phyloP scores from a whole-genome alignment of 176 grass and related monocot species.

The Secale cereale region DNA sequence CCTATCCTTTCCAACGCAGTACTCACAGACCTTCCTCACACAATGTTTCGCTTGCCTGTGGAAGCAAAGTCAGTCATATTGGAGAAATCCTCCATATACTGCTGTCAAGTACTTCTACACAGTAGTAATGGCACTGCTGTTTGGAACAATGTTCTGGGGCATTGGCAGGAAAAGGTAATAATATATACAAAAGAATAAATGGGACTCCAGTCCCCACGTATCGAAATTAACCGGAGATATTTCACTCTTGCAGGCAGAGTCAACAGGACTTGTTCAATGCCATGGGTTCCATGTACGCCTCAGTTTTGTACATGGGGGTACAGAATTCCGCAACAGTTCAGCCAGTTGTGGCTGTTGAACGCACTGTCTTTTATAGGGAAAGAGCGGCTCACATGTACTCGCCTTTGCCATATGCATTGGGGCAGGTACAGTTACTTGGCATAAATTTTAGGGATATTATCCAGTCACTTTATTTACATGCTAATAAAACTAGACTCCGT shows the following conservation, averaged over 20 bases:
- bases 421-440: slow-evolving; percentile 37
- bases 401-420: slow-evolving; percentile 94
- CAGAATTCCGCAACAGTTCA: slow-evolving; percentile 72
- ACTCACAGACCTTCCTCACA: slow-evolving; percentile 48
- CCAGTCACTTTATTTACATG: background rate
- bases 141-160: slow-evolving; percentile 81
- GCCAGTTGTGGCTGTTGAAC: slow-evolving; percentile 72
- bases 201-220: background rate
- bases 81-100: slow-evolving; percentile 81
- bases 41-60: slow-evolving; percentile 80
- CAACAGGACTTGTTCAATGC: slow-evolving; percentile 72
- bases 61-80: slow-evolving; percentile 73
- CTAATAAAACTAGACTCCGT: no score
- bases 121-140: slow-evolving; percentile 45
- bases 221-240: background rate
- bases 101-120: slow-evolving; percentile 67
- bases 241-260: slow-evolving; percentile 42
- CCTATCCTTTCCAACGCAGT: slow-evolving; percentile 51
- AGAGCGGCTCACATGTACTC: slow-evolving; percentile 84
- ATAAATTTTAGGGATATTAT: background rate
- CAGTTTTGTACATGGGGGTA: slow-evolving; percentile 69
- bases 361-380: slow-evolving; percentile 85
- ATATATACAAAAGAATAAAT: background rate
- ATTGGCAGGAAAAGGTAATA: slow-evolving; percentile 57
- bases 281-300: slow-evolving; percentile 83